Base-by-base conservation (phyloP, 768 basidiomycete genomes). In the Rhodotorula kratochvilovae region DNA sequence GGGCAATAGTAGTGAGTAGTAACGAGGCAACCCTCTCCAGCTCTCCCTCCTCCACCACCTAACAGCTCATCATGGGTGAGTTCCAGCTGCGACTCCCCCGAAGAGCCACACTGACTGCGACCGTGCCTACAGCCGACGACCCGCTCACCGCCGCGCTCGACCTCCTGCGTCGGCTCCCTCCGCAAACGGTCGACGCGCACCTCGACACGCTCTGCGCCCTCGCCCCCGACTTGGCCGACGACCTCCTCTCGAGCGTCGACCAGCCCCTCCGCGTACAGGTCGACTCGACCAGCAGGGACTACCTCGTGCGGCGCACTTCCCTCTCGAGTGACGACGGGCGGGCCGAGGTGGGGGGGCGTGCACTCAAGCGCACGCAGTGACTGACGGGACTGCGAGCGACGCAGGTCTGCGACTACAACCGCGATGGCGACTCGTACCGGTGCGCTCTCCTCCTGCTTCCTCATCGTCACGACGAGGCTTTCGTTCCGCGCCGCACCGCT, bases 121-220 rank as follows among this genome's bases (percentile, higher is more conserved):
- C 25, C n/a, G 21, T 36, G 5, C 57, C 27, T 51, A 15, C 55
- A 58, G 61, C 33, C 23, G 71, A 72, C 45, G 73, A 70, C 15
- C 23, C 67, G 6, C 64, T 74, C 6, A 58, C 63, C 13, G 56
- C 70, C 25, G 39, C 57, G 15, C 88, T 98, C 51, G 95, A 98
- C 82, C 86, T 97, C 59, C 90, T 94, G 86, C 87, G 96, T 64
- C 89, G 96, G 25, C 85, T 98, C n/a, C 96, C 96, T 15, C 95
- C 96, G 6, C 45, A 46, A 23, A 90, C 88, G 15, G 83, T 87
- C 29, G 89, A 93, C 57, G 89, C 92, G 78, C 87, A 90, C 79
- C 87, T 98, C 73, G 83, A 86, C 58, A 84, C 87, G 36, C 87
- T 98, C 39, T 87, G 90, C 69, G 83, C 25, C 11, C 88, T 97